These are phyloP conservation scores for Botrytis squamosa DNA, from an alignment of 2,329 filamentous ascomycete species.

Conservation along the genomic window DNA sequence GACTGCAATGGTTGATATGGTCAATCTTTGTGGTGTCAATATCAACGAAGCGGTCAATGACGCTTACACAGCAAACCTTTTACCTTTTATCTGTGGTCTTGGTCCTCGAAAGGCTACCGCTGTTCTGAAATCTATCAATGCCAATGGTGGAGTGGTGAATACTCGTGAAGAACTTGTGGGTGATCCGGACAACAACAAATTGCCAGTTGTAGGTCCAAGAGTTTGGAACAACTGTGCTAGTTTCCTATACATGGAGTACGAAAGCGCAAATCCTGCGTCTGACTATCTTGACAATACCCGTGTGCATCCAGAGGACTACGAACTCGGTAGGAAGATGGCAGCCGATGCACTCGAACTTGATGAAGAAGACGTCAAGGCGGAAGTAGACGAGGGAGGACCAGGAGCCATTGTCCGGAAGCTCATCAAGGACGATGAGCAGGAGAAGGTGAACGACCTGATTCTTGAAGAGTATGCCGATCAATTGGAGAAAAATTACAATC, in stretches of 20 bases:
- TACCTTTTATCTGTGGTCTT: slow-evolving; percentile 88
- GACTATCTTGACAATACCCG: slow-evolving; percentile 96
- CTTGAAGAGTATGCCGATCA: slow-evolving; percentile 97
- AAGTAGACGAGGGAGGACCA: slow-evolving; percentile 84
- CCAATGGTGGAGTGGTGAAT: slow-evolving; percentile 81
- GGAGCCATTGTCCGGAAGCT: slow-evolving; percentile 91
- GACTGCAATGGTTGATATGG: slow-evolving; percentile 97
- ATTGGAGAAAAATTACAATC: slow-evolving; percentile 86
- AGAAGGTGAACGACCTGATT: slow-evolving; percentile 93
- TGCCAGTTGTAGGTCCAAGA: slow-evolving; percentile 79
- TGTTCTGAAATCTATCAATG: slow-evolving; percentile 84
- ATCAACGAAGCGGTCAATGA: slow-evolving; percentile 89
- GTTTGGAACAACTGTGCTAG: slow-evolving; percentile 98
- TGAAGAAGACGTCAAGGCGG: slow-evolving; percentile 95
- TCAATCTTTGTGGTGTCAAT: slow-evolving; percentile 93
- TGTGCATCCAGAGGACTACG: slow-evolving; percentile 97
- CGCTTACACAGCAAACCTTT: slow-evolving; percentile 76
- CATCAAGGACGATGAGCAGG: slow-evolving; percentile 90
- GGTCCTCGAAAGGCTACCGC: slow-evolving; percentile 88
- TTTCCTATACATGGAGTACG: slow-evolving; percentile 88
- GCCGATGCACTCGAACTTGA: slow-evolving; percentile 95
- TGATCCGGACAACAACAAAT: slow-evolving; percentile 74
- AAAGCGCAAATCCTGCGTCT: slow-evolving; percentile 74
- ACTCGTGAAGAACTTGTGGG: slow-evolving; percentile 86
- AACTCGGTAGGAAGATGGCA: slow-evolving; percentile 96